A percentile compares a stretch with the other conserved stretches of the same genome.
phyloP scores from a whole-genome alignment of 208 protist genomes.

The Acanthamoeba lenticulata region DNA sequence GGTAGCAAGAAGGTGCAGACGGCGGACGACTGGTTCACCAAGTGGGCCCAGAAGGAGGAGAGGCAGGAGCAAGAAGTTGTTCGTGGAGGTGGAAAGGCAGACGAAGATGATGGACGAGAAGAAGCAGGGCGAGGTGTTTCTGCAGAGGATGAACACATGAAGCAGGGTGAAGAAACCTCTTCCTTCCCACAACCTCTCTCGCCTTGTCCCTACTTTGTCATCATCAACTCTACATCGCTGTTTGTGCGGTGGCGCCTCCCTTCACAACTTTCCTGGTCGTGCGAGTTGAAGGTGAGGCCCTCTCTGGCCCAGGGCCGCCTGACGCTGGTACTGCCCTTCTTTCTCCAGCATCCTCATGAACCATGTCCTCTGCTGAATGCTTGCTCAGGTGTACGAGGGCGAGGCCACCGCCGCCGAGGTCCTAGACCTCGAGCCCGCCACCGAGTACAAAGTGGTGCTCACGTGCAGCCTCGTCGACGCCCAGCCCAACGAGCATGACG shows the following conservation, averaged over 20 bases:
- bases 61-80: background rate
- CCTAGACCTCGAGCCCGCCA: background rate
- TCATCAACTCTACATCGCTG: background rate
- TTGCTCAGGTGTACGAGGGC: background rate
- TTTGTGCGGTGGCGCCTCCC: background rate
- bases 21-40: background rate
- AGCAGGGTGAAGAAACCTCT: background rate
- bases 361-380: background rate
- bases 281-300: background rate
- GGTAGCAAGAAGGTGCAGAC: background rate
- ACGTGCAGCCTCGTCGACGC: background rate
- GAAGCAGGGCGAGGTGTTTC: background rate
- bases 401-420: background rate
- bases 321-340: background rate
- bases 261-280: too few species aligned
- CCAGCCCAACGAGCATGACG: background rate
- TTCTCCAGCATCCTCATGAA: too few species aligned
- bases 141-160: background rate
- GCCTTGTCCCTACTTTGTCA: conserved; percentile 4
- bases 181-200: background rate
- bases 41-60: background rate
- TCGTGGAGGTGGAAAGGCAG: background rate
- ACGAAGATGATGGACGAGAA: background rate
- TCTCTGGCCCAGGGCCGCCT: background rate
- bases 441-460: too few species aligned